These are phyloP conservation scores for Lodderomyces orthopsilosis DNA, from an alignment of 1,139 yeast genomes.

Conservation along the genomic window DNA sequence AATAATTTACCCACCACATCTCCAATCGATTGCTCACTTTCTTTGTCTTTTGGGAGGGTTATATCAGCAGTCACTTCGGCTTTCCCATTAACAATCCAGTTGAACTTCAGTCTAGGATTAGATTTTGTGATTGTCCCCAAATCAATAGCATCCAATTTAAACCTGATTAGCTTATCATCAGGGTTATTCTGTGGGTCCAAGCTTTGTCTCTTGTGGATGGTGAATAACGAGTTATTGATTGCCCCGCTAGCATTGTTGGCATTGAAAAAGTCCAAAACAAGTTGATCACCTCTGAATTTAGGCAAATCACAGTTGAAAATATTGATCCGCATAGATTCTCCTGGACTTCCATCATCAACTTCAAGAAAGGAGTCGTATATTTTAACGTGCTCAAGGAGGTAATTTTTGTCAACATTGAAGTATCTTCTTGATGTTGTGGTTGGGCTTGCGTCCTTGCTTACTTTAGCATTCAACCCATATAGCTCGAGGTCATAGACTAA, in stretches of 20 bases:
- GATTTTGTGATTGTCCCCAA: constrained; percentile 41
- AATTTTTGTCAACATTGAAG: constrained; percentile 36
- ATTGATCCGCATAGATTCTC: constrained; percentile 47
- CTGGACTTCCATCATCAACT: constrained; percentile 26
- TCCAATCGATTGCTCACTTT: constrained; percentile 21
- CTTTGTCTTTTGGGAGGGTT: constrained; percentile 37
- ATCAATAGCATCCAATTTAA: constrained; percentile 65
- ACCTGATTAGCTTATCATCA: constrained; percentile 49
- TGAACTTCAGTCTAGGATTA: constrained; percentile 47
- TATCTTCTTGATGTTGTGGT: constrained; percentile 20
- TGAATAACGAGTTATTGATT: constrained; percentile 68
- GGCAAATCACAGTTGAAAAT: constrained; percentile 67
- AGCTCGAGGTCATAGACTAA: constrained; percentile 60
- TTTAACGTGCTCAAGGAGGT: constrained; percentile 50
- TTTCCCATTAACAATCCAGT: constrained; percentile 69
- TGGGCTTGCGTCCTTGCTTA: constrained; percentile 22
- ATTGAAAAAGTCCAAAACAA: constrained; percentile 63
- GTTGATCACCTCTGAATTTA: constrained; percentile 54
- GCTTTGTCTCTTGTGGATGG: constrained; percentile 58
- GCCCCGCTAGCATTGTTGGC: constrained; percentile 72
- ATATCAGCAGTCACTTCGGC: constrained; percentile 71
- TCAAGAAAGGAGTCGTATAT: constrained; percentile 56
- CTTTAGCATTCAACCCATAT: constrained; percentile 57
- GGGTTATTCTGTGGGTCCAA: constrained; percentile 23
- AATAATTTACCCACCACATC: constrained; percentile 27